phyloP scores from a whole-genome alignment of 495 filamentous ascomycete species.

The Pyrenula massariospora region DNA sequence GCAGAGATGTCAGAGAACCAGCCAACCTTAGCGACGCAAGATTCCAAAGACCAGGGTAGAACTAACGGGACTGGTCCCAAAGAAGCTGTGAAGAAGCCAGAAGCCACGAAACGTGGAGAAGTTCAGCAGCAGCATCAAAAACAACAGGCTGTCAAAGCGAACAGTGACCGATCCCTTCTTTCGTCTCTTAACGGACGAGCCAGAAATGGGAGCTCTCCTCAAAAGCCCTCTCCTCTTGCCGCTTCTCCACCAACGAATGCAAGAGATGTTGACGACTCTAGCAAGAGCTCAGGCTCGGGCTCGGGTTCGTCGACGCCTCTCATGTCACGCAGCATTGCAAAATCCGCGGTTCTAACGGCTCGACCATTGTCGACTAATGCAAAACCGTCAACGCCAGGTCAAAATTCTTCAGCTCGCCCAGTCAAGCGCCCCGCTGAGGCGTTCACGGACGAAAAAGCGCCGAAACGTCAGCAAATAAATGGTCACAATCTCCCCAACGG shows the following conservation, averaged over 20 bases:
- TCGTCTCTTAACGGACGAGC: constrained; percentile 5
- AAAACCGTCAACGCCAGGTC: constrained; percentile 8
- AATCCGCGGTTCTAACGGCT: neutral
- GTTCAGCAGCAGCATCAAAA: constrained; percentile 6
- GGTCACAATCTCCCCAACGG: neutral
- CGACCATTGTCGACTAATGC: constrained; percentile 9
- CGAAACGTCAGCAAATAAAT: neutral
- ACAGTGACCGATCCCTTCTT: constrained; percentile 6
- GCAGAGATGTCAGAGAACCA: constrained; percentile 30
- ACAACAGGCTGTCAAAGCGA: constrained; percentile 7
- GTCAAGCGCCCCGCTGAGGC: neutral
- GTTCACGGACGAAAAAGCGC: neutral
- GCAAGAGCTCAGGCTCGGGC: constrained; percentile 29
- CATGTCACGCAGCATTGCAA: constrained; percentile 4
- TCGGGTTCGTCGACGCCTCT: constrained; percentile 17
- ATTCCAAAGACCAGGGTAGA: constrained; percentile 18
- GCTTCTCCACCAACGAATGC: constrained; percentile 68
- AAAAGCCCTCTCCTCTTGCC: constrained; percentile 63
- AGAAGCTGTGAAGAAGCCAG: constrained; percentile 4
- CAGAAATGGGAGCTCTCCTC: constrained; percentile 39
- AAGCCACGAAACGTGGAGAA: constrained; percentile 5
- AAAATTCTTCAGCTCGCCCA: constrained; percentile 3
- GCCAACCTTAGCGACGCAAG: constrained; percentile 15
- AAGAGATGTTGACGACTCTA: constrained; percentile 44
- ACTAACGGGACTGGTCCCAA: constrained; percentile 5